phyloP scores from a whole-genome alignment of 345 rosid genomes.

The Lumnitzera littorea region DNA sequence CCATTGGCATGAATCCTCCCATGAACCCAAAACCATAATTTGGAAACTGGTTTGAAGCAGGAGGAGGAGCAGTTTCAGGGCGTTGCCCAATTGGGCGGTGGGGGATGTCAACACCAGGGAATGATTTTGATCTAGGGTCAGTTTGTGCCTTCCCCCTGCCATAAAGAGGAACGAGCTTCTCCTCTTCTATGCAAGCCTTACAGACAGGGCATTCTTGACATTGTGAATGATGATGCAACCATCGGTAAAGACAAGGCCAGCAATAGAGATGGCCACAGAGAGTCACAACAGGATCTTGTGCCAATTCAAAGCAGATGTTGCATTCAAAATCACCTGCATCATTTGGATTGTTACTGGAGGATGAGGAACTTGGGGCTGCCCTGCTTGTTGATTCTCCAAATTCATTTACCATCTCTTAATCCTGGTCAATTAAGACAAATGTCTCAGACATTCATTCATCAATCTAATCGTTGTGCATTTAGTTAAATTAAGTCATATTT shows the following conservation, averaged over 20 bases:
- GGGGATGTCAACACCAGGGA: constrained; percentile 64
- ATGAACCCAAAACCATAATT: constrained; percentile 55
- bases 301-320: constrained; percentile 89
- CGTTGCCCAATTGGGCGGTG: constrained; percentile 67
- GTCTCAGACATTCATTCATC: too few species aligned
- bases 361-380: constrained; percentile 25
- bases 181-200: constrained; percentile 86
- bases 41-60: constrained; percentile 39
- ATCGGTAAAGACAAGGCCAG: constrained; percentile 87
- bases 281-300: constrained; percentile 83
- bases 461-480: too few species aligned
- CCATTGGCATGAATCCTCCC: constrained; percentile 71
- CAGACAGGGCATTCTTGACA: constrained; percentile 92
- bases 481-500: too few species aligned
- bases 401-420: constrained; percentile 39
- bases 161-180: constrained; percentile 87
- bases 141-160: constrained; percentile 78
- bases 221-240: constrained; percentile 79
- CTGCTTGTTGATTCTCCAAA: constrained; percentile 43
- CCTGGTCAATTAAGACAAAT: neutral
- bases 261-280: constrained; percentile 91
- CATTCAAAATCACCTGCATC: constrained; percentile 86
- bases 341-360: constrained; percentile 22
- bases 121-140: constrained; percentile 68
- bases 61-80: constrained; percentile 53